These are phyloP conservation scores for Leishmania arabica DNA, from an alignment of 208 protist genomes.

Conservation along the genomic window DNA sequence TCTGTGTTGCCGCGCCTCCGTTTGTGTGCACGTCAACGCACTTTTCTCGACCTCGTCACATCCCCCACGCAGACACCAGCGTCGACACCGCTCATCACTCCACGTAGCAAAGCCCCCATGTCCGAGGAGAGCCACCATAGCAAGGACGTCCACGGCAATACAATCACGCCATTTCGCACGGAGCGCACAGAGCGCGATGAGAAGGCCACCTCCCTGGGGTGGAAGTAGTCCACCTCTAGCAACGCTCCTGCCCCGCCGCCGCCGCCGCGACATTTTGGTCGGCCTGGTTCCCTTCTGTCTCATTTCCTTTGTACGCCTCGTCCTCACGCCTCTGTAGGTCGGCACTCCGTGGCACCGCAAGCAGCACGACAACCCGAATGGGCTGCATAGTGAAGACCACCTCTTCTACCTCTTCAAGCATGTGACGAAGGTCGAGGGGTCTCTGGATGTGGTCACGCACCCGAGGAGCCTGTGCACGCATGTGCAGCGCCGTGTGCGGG, in stretches of 20 bases:
- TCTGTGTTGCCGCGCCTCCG: background rate
- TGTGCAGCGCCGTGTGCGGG: conserved; percentile 41
- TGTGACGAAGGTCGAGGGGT: conserved; percentile 32
- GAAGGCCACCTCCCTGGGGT: conserved; percentile 26
- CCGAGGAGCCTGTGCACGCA: conserved; percentile 40
- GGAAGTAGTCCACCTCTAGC: conserved; percentile 5
- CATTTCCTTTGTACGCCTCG: conserved; percentile 39
- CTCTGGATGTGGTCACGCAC: conserved; percentile 25
- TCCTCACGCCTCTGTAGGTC: conserved; percentile 58
- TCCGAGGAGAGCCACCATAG: conserved; percentile 21
- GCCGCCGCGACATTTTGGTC: conserved; percentile 41
- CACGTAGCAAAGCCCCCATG: background rate
- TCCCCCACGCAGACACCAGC: background rate
- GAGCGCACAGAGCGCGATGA: conserved; percentile 15
- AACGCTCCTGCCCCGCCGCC: conserved; percentile 43
- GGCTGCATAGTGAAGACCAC: conserved; percentile 27
- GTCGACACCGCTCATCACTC: background rate
- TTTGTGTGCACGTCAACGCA: conserved; percentile 5
- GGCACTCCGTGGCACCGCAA: conserved; percentile 66
- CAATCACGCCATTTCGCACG: conserved; percentile 17
- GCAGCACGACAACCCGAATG: conserved; percentile 57
- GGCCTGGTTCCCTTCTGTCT: conserved; percentile 40
- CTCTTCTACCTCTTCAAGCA: conserved; percentile 64
- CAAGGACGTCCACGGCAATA: conserved; percentile 20
- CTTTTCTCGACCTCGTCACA: background rate